These are phyloP conservation scores for Pleurotus platypus DNA, from an alignment of 768 basidiomycete genomes.

Conservation along the genomic window DNA sequence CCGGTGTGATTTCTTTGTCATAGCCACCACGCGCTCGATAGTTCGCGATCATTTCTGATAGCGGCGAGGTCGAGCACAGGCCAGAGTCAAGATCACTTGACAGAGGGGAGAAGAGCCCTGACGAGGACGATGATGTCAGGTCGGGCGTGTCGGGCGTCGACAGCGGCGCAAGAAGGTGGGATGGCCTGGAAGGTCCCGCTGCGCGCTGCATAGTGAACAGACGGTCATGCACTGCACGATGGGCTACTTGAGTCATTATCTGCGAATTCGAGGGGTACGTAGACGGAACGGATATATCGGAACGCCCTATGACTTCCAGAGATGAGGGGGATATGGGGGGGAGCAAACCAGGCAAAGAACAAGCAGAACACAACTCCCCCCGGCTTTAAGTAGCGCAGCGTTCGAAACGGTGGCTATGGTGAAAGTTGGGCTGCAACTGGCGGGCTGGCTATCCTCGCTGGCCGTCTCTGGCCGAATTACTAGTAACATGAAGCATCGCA, in stretches of 20 bases:
- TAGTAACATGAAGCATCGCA: too few species aligned
- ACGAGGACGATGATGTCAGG: slow-evolving; percentile 4
- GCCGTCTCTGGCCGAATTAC: not conserved
- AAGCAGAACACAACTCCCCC: not conserved
- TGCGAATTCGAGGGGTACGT: not conserved
- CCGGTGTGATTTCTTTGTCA: not conserved
- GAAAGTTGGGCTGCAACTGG: not conserved
- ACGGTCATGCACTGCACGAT: not conserved
- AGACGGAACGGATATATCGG: not conserved
- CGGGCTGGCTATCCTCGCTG: not conserved
- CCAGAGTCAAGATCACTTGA: not conserved
- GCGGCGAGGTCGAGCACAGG: not conserved
- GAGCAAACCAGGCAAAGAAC: slow-evolving; percentile 5
- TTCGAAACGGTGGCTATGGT: slow-evolving; percentile 1
- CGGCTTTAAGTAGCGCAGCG: not conserved
- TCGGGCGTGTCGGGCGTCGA: slow-evolving; percentile 4
- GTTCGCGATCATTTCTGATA: not conserved
- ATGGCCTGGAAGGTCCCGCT: not conserved
- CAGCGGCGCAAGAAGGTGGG: slow-evolving; percentile 2
- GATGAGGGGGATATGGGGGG: not conserved
- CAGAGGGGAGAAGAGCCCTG: slow-evolving; percentile 1
- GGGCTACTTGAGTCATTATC: slow-evolving; percentile 6
- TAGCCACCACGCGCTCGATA: not conserved
- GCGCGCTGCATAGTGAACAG: not conserved
- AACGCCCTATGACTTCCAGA: not conserved